Evolutionary conservation across 2,329 filamentous ascomycete genomes (phyloP).

Genomic region (Rhinocladiella mackenziei): DNA sequence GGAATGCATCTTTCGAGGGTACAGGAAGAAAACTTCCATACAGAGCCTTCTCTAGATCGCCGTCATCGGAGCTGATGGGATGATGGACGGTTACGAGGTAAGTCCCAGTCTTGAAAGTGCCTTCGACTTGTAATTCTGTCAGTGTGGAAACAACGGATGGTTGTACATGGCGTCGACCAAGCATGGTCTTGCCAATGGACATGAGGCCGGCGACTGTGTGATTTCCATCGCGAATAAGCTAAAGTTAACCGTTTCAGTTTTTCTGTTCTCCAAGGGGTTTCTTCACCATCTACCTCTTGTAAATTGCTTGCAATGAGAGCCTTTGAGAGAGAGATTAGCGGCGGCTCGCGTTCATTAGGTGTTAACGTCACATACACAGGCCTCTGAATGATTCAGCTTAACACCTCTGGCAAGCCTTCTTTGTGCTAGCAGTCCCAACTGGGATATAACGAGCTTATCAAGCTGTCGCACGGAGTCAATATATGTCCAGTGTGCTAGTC

Average conservation of each 20-base stretch:
- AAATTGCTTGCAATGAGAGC: slow-evolving; percentile 72
- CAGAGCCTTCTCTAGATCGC: slow-evolving; percentile 77
- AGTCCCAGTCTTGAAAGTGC: slow-evolving; percentile 84
- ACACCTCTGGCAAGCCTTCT: slow-evolving; percentile 81
- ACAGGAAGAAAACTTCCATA: slow-evolving; percentile 89
- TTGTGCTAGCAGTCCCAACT: slow-evolving; percentile 83
- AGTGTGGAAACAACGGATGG: slow-evolving; percentile 77
- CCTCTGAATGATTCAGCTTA: slow-evolving; percentile 84
- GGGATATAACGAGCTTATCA: slow-evolving; percentile 91
- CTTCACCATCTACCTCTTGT: slow-evolving; percentile 62
- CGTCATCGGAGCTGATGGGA: slow-evolving; percentile 80
- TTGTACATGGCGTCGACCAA: slow-evolving; percentile 85
- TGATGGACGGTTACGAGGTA: slow-evolving; percentile 94
- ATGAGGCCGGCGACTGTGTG: slow-evolving; percentile 92
- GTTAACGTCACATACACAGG: slow-evolving; percentile 59
- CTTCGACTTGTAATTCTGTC: slow-evolving; percentile 84
- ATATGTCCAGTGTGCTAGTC: background rate
- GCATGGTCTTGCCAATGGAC: slow-evolving; percentile 83
- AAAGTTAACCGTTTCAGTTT: slow-evolving; percentile 9
- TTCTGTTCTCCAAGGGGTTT: background rate
- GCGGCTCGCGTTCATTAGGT: background rate
- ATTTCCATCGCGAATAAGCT: slow-evolving; percentile 92
- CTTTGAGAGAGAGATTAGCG: slow-evolving; percentile 28
- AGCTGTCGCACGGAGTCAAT: slow-evolving; percentile 55
- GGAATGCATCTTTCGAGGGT: slow-evolving; percentile 65